These are phyloP conservation scores for Tylopilus felleus DNA, from an alignment of 768 basidiomycete species.

Conservation along the genomic window DNA sequence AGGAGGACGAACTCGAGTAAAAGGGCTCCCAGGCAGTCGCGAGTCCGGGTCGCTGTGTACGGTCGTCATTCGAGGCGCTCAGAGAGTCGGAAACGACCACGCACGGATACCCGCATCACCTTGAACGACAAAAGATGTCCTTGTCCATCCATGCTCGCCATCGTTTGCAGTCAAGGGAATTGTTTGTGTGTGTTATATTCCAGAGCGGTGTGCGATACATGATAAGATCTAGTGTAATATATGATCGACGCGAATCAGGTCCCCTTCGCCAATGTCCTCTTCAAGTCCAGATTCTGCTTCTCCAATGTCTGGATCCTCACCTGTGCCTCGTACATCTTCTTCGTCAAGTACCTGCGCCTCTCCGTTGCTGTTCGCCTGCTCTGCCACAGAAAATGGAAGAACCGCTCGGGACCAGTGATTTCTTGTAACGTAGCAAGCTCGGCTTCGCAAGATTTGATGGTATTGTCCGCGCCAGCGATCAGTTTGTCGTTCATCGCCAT, in stretches of 20 bases:
- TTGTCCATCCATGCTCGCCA: slow-evolving; percentile 46
- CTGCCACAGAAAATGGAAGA: slow-evolving; percentile 41
- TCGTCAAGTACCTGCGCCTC: slow-evolving; percentile 64
- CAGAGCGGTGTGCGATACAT: no score
- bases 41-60: slow-evolving; percentile 69
- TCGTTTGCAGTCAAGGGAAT: neutral
- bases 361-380: slow-evolving; percentile 49
- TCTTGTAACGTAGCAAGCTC: slow-evolving; percentile 69
- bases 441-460: slow-evolving; percentile 67
- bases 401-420: slow-evolving; percentile 50
- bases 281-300: slow-evolving; percentile 64
- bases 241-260: slow-evolving; percentile 23
- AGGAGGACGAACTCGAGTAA: slow-evolving; percentile 78
- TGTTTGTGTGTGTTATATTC: slow-evolving; percentile 25
- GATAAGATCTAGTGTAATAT: no score
- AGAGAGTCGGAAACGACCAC: slow-evolving; percentile 30
- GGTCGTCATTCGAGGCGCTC: neutral
- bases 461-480: slow-evolving; percentile 55
- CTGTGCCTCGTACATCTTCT: slow-evolving; percentile 71
- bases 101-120: slow-evolving; percentile 84
- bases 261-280: slow-evolving; percentile 49
- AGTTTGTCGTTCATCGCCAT: slow-evolving; percentile 74
- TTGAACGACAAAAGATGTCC: slow-evolving; percentile 73
- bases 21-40: slow-evolving; percentile 83
- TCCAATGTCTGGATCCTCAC: slow-evolving; percentile 69